Evolutionary conservation across 2,329 filamentous ascomycete genomes (phyloP).

Genomic region (Endoconidiophora polonica): DNA sequence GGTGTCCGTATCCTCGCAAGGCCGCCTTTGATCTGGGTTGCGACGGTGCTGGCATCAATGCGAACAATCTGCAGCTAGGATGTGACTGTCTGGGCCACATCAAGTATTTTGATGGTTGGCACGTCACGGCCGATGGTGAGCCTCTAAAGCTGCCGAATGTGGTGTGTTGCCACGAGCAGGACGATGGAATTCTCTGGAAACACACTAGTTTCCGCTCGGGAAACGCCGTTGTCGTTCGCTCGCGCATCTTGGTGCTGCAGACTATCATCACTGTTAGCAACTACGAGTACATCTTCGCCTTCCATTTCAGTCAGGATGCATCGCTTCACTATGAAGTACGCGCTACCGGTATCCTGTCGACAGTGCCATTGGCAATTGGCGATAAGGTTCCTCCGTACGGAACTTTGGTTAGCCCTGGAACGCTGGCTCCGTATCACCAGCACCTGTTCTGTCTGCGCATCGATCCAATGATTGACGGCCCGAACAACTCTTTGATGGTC

Average conservation of each 20-base stretch:
- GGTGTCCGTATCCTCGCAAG: constrained; percentile 47
- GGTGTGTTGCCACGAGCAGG: constrained; percentile 24
- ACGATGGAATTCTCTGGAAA: constrained; percentile 45
- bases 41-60: constrained; percentile 44
- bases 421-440: constrained; percentile 50
- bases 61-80: constrained; percentile 49
- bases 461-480: constrained; percentile 47
- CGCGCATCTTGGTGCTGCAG: constrained; percentile 43
- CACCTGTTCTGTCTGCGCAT: constrained; percentile 50
- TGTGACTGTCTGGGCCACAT: constrained; percentile 54
- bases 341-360: constrained; percentile 28
- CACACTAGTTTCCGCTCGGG: constrained; percentile 46
- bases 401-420: constrained; percentile 46
- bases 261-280: constrained; percentile 50
- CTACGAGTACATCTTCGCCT: constrained; percentile 39
- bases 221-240: constrained; percentile 38
- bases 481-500: constrained; percentile 33
- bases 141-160: constrained; percentile 21
- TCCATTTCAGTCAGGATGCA: constrained; percentile 36
- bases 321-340: constrained; percentile 21
- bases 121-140: constrained; percentile 19
- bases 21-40: constrained; percentile 57
- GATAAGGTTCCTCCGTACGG: constrained; percentile 34
- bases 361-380: constrained; percentile 33
- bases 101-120: constrained; percentile 23